Evolutionary conservation across 2,329 filamentous ascomycete genomes (phyloP).

Genomic region (Ascomycota sp.): DNA sequence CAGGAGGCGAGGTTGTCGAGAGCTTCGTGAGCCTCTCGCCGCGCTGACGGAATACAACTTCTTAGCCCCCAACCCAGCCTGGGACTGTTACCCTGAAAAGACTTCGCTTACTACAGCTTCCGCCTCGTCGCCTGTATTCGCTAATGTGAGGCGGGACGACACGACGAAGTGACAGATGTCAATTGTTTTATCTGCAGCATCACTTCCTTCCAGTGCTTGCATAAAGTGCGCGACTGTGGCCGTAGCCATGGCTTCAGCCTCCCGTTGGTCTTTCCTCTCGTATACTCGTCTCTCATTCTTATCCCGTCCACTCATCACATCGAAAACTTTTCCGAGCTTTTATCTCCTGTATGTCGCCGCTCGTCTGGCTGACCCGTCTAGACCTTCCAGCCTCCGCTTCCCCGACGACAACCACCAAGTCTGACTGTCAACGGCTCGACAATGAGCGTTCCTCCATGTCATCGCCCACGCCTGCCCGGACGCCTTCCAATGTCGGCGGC

Average conservation of each 20-base stretch:
- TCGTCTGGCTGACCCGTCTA: constrained; percentile 3
- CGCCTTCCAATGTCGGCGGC: neutral
- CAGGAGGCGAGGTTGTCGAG: neutral
- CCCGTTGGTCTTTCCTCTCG: constrained; percentile 6
- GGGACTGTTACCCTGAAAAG: no score
- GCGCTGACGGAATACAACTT: neutral
- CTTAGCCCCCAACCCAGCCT: neutral
- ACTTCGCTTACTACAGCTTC: neutral
- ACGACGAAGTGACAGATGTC: neutral
- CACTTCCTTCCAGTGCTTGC: neutral
- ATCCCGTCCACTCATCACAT: neutral
- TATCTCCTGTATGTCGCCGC: neutral
- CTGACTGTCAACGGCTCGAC: neutral
- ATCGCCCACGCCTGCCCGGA: neutral
- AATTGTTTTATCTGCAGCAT: constrained; percentile 2
- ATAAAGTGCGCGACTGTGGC: constrained; percentile 3
- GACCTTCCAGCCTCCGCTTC: constrained; percentile 4
- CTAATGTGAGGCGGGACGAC: constrained; percentile 2
- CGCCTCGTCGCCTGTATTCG: neutral
- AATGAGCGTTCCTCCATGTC: neutral
- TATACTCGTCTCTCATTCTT: neutral
- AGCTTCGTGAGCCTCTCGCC: constrained; percentile 1
- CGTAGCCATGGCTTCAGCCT: constrained; percentile 9
- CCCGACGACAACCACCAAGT: constrained; percentile 1
- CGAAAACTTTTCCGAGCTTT: neutral